Evolutionary conservation across 345 rosid species (phyloP).

Genomic region (Syzygium oleosum): DNA sequence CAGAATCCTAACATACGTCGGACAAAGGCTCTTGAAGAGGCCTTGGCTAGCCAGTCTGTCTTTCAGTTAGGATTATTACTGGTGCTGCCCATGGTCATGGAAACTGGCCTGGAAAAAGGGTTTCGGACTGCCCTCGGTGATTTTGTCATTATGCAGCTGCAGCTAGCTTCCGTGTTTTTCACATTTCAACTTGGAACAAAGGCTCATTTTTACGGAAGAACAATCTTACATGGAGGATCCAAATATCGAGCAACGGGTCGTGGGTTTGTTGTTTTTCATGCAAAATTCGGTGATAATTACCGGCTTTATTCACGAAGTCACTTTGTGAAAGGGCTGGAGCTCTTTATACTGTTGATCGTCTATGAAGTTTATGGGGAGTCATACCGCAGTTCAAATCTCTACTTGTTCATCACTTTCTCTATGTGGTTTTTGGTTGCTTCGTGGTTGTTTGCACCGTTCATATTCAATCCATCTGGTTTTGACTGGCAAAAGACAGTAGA

Average conservation of each 20-base stretch:
- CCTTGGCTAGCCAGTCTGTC: slow-evolving; percentile 70
- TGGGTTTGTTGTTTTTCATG: slow-evolving; percentile 88
- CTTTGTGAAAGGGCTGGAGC: slow-evolving; percentile 85
- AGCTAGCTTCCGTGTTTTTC: slow-evolving; percentile 90
- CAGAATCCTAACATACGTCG: slow-evolving; percentile 42
- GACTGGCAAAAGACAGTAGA: slow-evolving; percentile 97
- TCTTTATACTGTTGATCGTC: slow-evolving; percentile 58
- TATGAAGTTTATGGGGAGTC: slow-evolving; percentile 65
- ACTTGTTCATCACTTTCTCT: slow-evolving; percentile 63
- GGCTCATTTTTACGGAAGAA: slow-evolving; percentile 84
- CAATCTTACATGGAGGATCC: slow-evolving; percentile 92
- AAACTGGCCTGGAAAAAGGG: slow-evolving; percentile 92
- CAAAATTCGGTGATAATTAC: slow-evolving; percentile 84
- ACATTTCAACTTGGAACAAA: slow-evolving; percentile 98
- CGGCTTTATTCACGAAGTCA: slow-evolving; percentile 89
- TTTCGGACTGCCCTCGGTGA: slow-evolving; percentile 80
- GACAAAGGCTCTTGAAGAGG: slow-evolving; percentile 82
- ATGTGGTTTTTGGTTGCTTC: slow-evolving; percentile 92
- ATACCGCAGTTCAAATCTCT: slow-evolving; percentile 65
- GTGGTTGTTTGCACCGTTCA: slow-evolving; percentile 93
- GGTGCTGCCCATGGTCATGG: slow-evolving; percentile 95
- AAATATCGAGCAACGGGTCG: slow-evolving; percentile 82
- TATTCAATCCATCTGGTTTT: slow-evolving; percentile 93
- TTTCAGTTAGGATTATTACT: slow-evolving; percentile 82
- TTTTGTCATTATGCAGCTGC: slow-evolving; percentile 94